Evolutionary conservation across 2,329 filamentous ascomycete species (phyloP).

Genomic region (Ophiostoma sp.): DNA sequence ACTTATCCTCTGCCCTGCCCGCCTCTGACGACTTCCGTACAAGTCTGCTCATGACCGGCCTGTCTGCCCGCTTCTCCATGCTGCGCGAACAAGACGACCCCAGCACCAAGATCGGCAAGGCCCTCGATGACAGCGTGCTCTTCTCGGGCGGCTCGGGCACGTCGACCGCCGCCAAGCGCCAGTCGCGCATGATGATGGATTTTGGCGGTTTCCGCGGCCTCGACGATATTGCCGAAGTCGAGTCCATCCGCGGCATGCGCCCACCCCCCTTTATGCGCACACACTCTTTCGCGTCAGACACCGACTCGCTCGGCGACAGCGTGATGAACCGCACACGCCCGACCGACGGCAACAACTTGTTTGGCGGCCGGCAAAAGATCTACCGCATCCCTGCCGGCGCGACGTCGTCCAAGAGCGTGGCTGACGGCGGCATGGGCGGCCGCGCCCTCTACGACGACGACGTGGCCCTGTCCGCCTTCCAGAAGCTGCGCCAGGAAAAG

Average conservation of each 20-base stretch:
- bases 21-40: conserved; percentile 87
- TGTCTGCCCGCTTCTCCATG: conserved; percentile 96
- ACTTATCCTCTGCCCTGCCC: conserved; percentile 70
- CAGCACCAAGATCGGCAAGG: conserved; percentile 81
- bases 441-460: conserved; percentile 81
- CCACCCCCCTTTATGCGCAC: conserved; percentile 54
- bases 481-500: conserved; percentile 62
- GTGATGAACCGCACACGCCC: conserved; percentile 82
- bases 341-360: conserved; percentile 84
- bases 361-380: conserved; percentile 92
- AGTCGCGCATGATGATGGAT: conserved; percentile 65
- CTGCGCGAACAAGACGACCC: conserved; percentile 91
- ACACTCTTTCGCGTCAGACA: conserved; percentile 64
- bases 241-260: conserved; percentile 58
- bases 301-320: conserved; percentile 56
- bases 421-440: conserved; percentile 54
- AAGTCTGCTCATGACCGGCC: conserved; percentile 88
- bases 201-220: conserved; percentile 60
- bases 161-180: conserved; percentile 56
- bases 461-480: conserved; percentile 75
- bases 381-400: conserved; percentile 68
- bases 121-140: conserved; percentile 89
- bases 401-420: conserved; percentile 40
- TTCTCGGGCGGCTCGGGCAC: conserved; percentile 35
- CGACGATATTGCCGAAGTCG: conserved; percentile 84